These are phyloP conservation scores for Rhizopus delemar DNA, from an alignment of 371 early-diverging fungal genomes.

Conservation along the genomic window DNA sequence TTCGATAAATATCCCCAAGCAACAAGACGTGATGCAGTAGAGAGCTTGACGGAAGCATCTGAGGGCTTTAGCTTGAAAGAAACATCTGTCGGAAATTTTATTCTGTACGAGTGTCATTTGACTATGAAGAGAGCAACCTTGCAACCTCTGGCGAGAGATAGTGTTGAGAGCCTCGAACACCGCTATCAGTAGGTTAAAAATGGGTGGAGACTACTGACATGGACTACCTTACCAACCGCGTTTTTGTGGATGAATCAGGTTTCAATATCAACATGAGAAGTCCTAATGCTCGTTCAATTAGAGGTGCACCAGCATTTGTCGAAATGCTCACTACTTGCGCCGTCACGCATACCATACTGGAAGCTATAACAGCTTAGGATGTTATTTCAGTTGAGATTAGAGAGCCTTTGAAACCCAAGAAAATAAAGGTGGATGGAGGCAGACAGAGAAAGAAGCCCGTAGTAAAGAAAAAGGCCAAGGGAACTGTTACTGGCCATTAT, in stretches of 20 bases:
- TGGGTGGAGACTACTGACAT: conserved; percentile 1
- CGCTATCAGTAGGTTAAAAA: conserved; percentile 15
- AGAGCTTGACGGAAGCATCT: conserved; percentile 14
- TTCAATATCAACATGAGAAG: conserved; percentile 16
- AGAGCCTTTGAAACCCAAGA: conserved; percentile 6
- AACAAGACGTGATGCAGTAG: conserved; percentile 16
- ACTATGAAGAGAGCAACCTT: conserved; percentile 13
- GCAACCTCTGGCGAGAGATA: conserved; percentile 18
- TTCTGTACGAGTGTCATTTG: conserved; percentile 22
- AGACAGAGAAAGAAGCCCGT: conserved; percentile 8
- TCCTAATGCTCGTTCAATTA: conserved; percentile 12
- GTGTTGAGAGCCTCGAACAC: conserved; percentile 12
- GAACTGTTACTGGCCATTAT: conserved; percentile 18
- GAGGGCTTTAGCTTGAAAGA: conserved; percentile 17
- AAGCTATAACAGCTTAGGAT: conserved; percentile 10
- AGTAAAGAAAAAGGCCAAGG: neutral
- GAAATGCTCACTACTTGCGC: conserved; percentile 14
- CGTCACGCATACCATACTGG: conserved; percentile 14
- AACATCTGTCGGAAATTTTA: conserved; percentile 18
- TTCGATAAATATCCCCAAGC: conserved; percentile 18
- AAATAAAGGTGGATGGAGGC: conserved; percentile 4
- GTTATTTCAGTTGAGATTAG: conserved; percentile 14
- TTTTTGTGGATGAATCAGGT: conserved; percentile 22
- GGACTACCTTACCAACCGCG: conserved; percentile 8
- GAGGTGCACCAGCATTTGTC: conserved; percentile 20